Conservation (phyloP, 257 asterid species). For the Nicotiana benthamiana region DNA sequence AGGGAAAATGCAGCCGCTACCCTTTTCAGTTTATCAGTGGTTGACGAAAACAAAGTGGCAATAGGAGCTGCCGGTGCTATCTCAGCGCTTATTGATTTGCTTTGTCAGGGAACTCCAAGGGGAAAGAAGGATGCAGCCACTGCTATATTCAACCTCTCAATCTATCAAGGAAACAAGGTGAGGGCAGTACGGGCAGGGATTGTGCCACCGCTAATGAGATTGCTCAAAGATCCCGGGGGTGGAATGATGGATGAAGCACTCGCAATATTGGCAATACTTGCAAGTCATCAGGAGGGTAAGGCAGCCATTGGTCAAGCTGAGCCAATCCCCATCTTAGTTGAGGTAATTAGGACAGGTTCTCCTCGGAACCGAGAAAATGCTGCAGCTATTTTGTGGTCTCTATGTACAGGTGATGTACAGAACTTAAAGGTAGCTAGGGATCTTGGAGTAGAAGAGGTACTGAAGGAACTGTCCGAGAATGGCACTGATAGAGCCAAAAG, state of each 20-base stretch:
- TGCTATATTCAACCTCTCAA: slow-evolving; percentile 83
- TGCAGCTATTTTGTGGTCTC: slow-evolving; percentile 71
- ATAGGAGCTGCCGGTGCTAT: slow-evolving; percentile 93
- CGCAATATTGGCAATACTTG: slow-evolving; percentile 85
- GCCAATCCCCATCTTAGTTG: slow-evolving; percentile 58
- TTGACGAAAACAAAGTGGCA: slow-evolving; percentile 85
- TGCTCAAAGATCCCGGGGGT: slow-evolving; percentile 77
- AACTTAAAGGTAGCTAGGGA: slow-evolving; percentile 47
- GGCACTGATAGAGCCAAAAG: slow-evolving; percentile 95
- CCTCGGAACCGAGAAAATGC: slow-evolving; percentile 88
- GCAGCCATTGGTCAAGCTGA: slow-evolving; percentile 57
- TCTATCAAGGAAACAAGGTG: slow-evolving; percentile 86
- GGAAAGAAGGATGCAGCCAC: slow-evolving; percentile 98
- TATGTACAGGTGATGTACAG: slow-evolving; percentile 57
- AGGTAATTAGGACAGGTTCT: slow-evolving; percentile 72
- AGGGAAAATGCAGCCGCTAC: slow-evolving; percentile 94
- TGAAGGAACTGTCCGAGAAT: slow-evolving; percentile 68
- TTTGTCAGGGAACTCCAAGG: slow-evolving; percentile 75
- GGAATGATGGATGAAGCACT: slow-evolving; percentile 97
- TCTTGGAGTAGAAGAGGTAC: slow-evolving; percentile 73
- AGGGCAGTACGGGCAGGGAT: slow-evolving; percentile 83
- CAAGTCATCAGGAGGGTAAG: slow-evolving; percentile 83
- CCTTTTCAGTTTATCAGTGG: slow-evolving; percentile 77
- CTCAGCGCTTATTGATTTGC: slow-evolving; percentile 76
- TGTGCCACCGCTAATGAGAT: slow-evolving; percentile 60